phyloP scores from a whole-genome alignment of 768 basidiomycete genomes.

The Hebeloma cylindrosporum region DNA sequence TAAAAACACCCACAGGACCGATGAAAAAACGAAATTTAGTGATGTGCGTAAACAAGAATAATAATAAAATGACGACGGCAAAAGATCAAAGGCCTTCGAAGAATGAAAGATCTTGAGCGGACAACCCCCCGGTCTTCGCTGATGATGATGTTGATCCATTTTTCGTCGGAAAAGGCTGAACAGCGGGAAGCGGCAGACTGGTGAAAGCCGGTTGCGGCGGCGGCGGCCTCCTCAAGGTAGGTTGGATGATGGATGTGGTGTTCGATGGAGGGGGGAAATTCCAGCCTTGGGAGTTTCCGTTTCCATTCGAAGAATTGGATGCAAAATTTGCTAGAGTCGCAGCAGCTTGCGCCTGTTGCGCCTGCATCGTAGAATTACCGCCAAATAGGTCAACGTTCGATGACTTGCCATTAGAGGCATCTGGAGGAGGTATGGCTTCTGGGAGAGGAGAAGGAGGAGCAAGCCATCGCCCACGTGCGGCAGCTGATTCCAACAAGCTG shows the following conservation, averaged over 20 bases:
- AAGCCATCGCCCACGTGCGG: constrained; percentile 50
- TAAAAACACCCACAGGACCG: too few relatives aligned
- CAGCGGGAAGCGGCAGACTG: constrained; percentile 14
- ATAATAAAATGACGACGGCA: constrained; percentile 1
- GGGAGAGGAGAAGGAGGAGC: constrained; percentile 49
- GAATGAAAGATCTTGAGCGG: constrained; percentile 84
- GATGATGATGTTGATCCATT: constrained; percentile 21
- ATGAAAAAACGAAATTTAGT: not conserved
- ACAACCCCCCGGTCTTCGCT: constrained; percentile 51
- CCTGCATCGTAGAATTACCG: constrained; percentile 27
- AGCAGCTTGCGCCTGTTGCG: constrained; percentile 27
- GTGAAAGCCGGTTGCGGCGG: not conserved
- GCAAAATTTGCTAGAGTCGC: constrained; percentile 21
- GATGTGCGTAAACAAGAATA: not conserved
- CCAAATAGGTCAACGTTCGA: constrained; percentile 30
- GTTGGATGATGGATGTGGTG: constrained; percentile 1
- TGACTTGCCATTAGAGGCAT: constrained; percentile 14
- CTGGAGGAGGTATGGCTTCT: constrained; percentile 37
- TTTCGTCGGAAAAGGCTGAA: constrained; percentile 6
- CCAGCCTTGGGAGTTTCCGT: constrained; percentile 2
- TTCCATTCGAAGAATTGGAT: constrained; percentile 1
- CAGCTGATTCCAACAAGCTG: constrained; percentile 57
- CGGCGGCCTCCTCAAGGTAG: constrained; percentile 1
- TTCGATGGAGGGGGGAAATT: constrained; percentile 9
- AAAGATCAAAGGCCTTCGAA: constrained; percentile 60